Conservation (phyloP, 345 rosid genomes). For the Citrus trifoliata region DNA sequence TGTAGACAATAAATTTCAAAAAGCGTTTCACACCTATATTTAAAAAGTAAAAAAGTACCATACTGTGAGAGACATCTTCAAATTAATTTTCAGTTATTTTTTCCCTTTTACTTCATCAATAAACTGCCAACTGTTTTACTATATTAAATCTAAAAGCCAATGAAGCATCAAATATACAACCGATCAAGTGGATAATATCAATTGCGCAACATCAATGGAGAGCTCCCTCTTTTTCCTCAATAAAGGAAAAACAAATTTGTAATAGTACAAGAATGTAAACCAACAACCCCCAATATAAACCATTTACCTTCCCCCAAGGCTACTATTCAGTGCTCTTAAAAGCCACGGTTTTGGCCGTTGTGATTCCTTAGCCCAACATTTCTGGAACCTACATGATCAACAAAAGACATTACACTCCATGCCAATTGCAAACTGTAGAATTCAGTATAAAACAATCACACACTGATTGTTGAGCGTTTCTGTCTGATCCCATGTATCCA, state of each 20-base stretch:
- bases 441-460: slow-evolving; percentile 10
- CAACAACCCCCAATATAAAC: background rate
- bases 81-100: background rate
- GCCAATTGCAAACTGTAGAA: slow-evolving; percentile 17
- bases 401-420: slow-evolving; percentile 20
- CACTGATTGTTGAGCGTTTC: slow-evolving; percentile 74
- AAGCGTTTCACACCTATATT: background rate
- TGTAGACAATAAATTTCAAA: background rate
- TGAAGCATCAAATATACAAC: background rate
- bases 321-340: slow-evolving; percentile 67
- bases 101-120: background rate
- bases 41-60: background rate
- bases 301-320: slow-evolving; percentile 90
- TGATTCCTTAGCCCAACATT: slow-evolving; percentile 83
- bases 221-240: background rate
- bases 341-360: slow-evolving; percentile 85
- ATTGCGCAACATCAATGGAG: background rate
- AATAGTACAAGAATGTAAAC: background rate
- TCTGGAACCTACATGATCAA: slow-evolving; percentile 60
- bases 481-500: slow-evolving; percentile 90
- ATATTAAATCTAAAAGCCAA: background rate
- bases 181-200: background rate
- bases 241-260: background rate
- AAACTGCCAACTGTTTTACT: background rate
- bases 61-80: background rate